Base-by-base conservation (phyloP, 2,329 filamentous ascomycete genomes). In the Fusarium globosum region DNA sequence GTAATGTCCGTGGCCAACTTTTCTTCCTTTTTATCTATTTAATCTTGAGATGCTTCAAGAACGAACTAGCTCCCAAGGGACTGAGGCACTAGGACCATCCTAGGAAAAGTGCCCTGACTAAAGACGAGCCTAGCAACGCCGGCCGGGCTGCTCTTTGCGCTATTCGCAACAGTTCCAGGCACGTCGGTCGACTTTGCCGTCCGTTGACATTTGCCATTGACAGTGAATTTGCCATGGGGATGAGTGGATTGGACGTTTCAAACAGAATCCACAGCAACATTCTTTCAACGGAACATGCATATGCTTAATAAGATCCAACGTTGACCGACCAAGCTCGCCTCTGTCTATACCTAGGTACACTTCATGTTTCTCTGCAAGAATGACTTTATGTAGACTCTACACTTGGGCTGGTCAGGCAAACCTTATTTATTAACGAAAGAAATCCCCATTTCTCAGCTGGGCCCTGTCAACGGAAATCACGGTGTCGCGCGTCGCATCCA, bases 21-120 rank as follows among this genome's bases (percentile, higher is more conserved):
- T 18, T 38, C 12, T 36, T 33, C 38, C 43, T 33, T 33, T 21
- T 55, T 43, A n/a, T 51, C 15, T 64, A 33, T 21, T 26, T 42
- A 30, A 39, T 36, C n/a, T 15, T 39, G n/a, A 21, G 42, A 45
- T 66, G 41, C 41, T 65, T 53, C 23, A 49, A 39, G 18, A 15
- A 12, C 30, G 42, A 58, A 46, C 33, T 33, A 46, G 20, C 26
- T 39, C 28, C 28, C 26, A 15, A 28, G 48, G 48, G 49, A 30
- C 20, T 38, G 43, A 56, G 26, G 18, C 35, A 38, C 52, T 51
- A 49, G 45, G 20, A 23, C 56, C 49, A 15, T 35, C 28, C 35
- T 55, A 15, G 65, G 57, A 42, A 69, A 65, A 52, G 58, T 53
- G 67, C 51, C 65, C 67, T 69, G 67, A 55, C 67, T 69, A 65